Evolutionary conservation across 345 rosid genomes (phyloP).

Genomic region (Hibiscus trionum): DNA sequence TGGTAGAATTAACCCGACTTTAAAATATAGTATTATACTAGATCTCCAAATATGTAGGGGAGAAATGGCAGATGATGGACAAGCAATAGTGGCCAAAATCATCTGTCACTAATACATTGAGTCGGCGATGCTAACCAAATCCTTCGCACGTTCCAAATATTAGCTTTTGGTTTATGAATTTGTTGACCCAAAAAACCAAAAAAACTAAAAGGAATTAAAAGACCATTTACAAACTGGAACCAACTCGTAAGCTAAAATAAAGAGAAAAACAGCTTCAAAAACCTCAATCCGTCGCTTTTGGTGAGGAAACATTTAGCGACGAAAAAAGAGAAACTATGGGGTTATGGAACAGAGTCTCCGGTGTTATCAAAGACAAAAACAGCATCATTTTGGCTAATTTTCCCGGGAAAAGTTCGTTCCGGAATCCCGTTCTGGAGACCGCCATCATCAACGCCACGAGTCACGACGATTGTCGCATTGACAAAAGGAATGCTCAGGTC

Average conservation of each 20-base stretch:
- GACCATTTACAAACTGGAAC: neutral
- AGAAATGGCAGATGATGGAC: neutral
- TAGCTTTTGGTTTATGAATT: neutral
- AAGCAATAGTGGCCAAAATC: neutral
- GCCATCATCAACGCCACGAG: constrained; percentile 74
- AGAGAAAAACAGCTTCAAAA: neutral
- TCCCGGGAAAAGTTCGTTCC: constrained; percentile 24
- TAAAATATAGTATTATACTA: too few relatives aligned
- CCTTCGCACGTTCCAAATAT: neutral
- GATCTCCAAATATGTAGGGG: neutral
- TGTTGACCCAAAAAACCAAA: neutral
- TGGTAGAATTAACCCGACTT: too few relatives aligned
- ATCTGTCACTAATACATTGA: neutral
- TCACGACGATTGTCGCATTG: constrained; percentile 54
- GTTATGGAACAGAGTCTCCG: constrained; percentile 72
- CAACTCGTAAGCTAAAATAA: constrained; percentile 15
- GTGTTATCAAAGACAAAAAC: constrained; percentile 68
- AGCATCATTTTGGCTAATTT: constrained; percentile 41
- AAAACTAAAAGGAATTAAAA: neutral
- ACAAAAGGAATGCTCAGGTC: constrained; percentile 57
- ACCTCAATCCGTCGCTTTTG: constrained; percentile 23
- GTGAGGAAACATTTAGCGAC: neutral
- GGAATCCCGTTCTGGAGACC: constrained; percentile 52
- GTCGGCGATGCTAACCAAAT: neutral
- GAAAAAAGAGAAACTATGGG: constrained; percentile 21